Percentiles rank a stretch among this genome's conserved stretches.
Evolutionary conservation across 2,329 filamentous ascomycete species (phyloP).

Genomic region (Didymella keratinophila): DNA sequence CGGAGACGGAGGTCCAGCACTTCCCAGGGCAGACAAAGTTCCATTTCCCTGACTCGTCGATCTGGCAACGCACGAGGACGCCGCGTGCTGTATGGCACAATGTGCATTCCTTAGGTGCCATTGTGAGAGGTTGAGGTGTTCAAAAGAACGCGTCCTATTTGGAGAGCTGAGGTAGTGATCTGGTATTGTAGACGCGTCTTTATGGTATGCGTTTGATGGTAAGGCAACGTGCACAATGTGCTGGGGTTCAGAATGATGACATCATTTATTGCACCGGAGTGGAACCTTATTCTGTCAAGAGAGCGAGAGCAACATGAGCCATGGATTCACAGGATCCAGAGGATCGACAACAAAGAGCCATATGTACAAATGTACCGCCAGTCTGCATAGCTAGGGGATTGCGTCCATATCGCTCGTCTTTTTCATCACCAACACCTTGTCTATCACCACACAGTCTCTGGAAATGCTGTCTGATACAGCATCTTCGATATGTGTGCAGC

Average conservation of each 20-base stretch:
- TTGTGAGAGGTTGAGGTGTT: neutral
- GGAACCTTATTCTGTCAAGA: no score
- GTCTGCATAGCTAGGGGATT: no score
- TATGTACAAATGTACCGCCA: no score
- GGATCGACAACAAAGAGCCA: no score
- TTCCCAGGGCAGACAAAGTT: slow-evolving; percentile 55
- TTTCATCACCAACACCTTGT: no score
- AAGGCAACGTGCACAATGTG: neutral
- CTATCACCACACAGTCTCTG: no score
- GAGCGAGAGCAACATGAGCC: no score
- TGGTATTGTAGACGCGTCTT: neutral
- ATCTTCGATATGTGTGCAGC: no score
- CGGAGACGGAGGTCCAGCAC: slow-evolving; percentile 55
- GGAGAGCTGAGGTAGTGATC: neutral
- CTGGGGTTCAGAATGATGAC: neutral
- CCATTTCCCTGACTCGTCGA: slow-evolving; percentile 52
- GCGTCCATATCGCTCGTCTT: no score
- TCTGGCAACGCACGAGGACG: slow-evolving; percentile 55
- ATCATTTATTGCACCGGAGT: no score
- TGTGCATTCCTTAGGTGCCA: slow-evolving; percentile 51
- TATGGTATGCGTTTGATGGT: neutral
- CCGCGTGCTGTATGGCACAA: slow-evolving; percentile 49
- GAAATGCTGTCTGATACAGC: no score
- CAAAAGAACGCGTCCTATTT: neutral
- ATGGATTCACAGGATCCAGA: no score